These are phyloP conservation scores for Trichoderma cornu-damae DNA, from an alignment of 2,329 filamentous ascomycete species.

Conservation along the genomic window DNA sequence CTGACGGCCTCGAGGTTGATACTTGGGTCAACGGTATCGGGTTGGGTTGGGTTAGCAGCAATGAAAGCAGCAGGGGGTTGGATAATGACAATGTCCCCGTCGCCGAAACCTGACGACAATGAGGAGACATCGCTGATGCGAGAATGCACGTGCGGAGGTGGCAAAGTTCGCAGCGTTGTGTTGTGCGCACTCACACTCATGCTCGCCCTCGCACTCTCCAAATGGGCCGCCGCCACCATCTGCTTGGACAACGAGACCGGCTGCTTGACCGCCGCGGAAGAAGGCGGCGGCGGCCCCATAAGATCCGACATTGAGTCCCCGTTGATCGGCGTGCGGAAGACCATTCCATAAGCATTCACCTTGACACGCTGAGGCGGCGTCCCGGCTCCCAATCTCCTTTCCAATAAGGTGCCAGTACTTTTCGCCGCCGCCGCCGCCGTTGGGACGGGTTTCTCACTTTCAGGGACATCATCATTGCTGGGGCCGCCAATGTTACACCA, in stretches of 20 bases:
- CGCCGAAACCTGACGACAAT: conserved; percentile 60
- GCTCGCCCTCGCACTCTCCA: conserved; percentile 6
- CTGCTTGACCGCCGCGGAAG: conserved; percentile 10
- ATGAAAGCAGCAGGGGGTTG: conserved; percentile 27
- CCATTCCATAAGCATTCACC: conserved; percentile 15
- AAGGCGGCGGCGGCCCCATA: conserved; percentile 13
- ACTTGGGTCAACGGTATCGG: conserved; percentile 14
- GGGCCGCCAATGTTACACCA: conserved; percentile 33
- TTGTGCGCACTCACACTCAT: neutral
- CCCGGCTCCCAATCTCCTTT: neutral
- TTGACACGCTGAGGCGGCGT: neutral
- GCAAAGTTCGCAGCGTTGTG: conserved; percentile 19
- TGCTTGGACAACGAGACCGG: conserved; percentile 1
- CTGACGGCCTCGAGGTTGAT: conserved; percentile 3
- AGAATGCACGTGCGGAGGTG: conserved; percentile 24
- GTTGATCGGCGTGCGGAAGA: conserved; percentile 5
- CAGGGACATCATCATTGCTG: neutral
- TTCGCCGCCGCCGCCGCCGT: neutral
- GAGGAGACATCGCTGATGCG: conserved; percentile 52
- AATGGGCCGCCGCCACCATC: conserved; percentile 18
- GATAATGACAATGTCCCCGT: conserved; percentile 51
- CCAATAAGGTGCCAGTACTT: neutral
- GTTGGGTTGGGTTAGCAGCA: neutral
- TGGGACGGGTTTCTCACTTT: neutral
- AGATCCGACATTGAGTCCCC: conserved; percentile 9